Base-by-base conservation (phyloP, 2,329 filamentous ascomycete genomes). In the Exophiala aquamarina region DNA sequence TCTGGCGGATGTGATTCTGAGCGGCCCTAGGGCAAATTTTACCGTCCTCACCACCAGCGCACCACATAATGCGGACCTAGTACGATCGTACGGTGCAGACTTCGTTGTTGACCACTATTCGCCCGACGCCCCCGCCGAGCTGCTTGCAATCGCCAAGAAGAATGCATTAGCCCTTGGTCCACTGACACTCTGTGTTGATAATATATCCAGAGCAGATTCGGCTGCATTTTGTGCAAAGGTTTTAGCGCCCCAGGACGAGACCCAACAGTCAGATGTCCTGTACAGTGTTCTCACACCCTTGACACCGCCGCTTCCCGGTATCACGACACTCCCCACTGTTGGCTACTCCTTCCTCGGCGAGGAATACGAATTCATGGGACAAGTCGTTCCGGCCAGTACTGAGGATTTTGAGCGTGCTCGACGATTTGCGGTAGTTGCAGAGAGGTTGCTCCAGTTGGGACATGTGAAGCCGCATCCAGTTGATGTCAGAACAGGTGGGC, bases 11-110 rank as follows among this genome's bases (percentile, higher is more conserved):
- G n/a, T n/a, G n/a, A n/a, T n/a, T n/a, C n/a, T 26, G 23, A 26
- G 23, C 23, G 23, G 11, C 23, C 6, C 23, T 11, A 26, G 23
- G 11, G 6, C 23, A 11, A 26, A 26, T 7, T 63, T 63, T 28
- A 54, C 52, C 5, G 57, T 63, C 2, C 58, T 67, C 29, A 63
- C 64, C 7, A 65, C 64, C 2, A 65, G 63, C 38, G 65, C 63
- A 0, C 62, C 61, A 2, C 51, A 49, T 7, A 65, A 65, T 44
- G 50, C 50, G 19, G 55, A 54, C 3, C 62, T 65, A 19, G 23
- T 26, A 11, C 23, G n/a, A n/a, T 26, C 23, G 11, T 26, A 26
- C 23, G 66, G 65, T 2, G 66, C 66, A 0, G 62, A 64, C 23
- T 51, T 57, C 5, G 58, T 60, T 1, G 67, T 68, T 29, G 65